Conservation (phyloP, 2,329 filamentous ascomycete species). For the Hysterium pulicare region DNA sequence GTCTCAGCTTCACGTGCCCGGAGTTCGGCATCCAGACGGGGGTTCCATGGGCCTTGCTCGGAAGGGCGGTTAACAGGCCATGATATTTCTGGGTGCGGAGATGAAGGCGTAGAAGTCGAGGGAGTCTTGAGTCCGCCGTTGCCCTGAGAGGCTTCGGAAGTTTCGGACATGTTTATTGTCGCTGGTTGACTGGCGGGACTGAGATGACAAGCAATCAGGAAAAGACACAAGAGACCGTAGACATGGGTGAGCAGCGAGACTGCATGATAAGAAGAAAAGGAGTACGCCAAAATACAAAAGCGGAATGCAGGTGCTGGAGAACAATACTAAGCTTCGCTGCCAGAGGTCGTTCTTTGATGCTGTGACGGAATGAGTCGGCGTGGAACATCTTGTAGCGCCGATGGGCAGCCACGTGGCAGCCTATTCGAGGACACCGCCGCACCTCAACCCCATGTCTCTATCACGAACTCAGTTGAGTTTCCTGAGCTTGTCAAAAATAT, state of each 20-base stretch:
- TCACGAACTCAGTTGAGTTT: too few species aligned
- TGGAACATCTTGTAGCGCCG: too few species aligned
- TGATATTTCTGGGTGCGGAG: slow-evolving; percentile 27
- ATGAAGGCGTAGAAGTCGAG: slow-evolving; percentile 2
- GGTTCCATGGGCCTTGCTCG: slow-evolving; percentile 21
- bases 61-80: slow-evolving; percentile 24
- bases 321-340: too few species aligned
- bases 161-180: background rate
- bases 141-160: background rate
- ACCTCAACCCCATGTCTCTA: too few species aligned
- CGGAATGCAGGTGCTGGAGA: slow-evolving; percentile 1
- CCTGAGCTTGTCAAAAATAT: too few species aligned
- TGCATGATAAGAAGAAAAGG: slow-evolving; percentile 5
- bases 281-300: background rate
- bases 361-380: too few species aligned
- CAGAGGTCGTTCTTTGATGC: too few species aligned
- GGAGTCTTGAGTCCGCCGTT: slow-evolving; percentile 1
- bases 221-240: background rate
- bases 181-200: background rate
- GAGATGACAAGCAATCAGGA: too few species aligned
- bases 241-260: background rate
- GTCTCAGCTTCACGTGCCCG: slow-evolving; percentile 22
- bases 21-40: slow-evolving; percentile 23
- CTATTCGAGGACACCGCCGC: too few species aligned
- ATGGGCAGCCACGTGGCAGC: too few species aligned